Percentiles rank a stretch among this genome's conserved stretches.
These are phyloP conservation scores for Zopfia rhizophila DNA, from an alignment of 2,329 filamentous ascomycete genomes.

Conservation along the genomic window DNA sequence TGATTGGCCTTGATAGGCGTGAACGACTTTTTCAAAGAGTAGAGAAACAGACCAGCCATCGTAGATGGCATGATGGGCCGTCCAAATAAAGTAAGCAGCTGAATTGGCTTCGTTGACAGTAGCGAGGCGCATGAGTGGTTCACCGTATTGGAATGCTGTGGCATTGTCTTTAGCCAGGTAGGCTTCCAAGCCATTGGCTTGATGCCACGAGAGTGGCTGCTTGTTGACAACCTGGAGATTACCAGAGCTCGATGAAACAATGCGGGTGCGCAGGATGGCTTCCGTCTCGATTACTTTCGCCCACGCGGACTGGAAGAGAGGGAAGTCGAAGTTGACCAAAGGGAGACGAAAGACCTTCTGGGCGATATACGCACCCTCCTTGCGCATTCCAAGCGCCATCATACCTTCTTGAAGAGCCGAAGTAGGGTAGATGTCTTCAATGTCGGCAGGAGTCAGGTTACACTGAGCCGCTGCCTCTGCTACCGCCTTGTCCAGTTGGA, in stretches of 20 bases:
- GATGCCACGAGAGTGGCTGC: constrained; percentile 13
- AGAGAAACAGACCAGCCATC: constrained; percentile 33
- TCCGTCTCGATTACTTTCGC: constrained; percentile 51
- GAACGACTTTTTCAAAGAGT: constrained; percentile 20
- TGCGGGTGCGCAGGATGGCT: constrained; percentile 57
- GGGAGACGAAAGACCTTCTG: constrained; percentile 46
- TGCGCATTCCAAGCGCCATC: constrained; percentile 15
- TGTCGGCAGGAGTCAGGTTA: constrained; percentile 4
- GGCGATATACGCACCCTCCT: constrained; percentile 26
- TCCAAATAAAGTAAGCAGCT: constrained; percentile 32
- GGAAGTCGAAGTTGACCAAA: constrained; percentile 8
- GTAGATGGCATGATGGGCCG: constrained; percentile 37
- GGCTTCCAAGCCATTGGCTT: constrained; percentile 11
- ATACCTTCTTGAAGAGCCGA: constrained; percentile 27
- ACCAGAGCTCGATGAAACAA: constrained; percentile 16
- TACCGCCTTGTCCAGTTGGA: constrained; percentile 4
- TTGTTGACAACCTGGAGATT: constrained; percentile 23
- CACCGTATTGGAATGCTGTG: constrained; percentile 18
- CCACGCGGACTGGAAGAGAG: constrained; percentile 54
- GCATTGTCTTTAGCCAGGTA: constrained; percentile 20
- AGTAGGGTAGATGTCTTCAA: constrained; percentile 28
- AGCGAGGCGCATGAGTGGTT: constrained; percentile 21
- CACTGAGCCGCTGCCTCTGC: constrained; percentile 19
- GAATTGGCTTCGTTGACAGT: constrained; percentile 18
- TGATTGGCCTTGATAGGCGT: constrained; percentile 9